Conservation (phyloP, 768 basidiomycete species). For the Mycena chlorophos region DNA sequence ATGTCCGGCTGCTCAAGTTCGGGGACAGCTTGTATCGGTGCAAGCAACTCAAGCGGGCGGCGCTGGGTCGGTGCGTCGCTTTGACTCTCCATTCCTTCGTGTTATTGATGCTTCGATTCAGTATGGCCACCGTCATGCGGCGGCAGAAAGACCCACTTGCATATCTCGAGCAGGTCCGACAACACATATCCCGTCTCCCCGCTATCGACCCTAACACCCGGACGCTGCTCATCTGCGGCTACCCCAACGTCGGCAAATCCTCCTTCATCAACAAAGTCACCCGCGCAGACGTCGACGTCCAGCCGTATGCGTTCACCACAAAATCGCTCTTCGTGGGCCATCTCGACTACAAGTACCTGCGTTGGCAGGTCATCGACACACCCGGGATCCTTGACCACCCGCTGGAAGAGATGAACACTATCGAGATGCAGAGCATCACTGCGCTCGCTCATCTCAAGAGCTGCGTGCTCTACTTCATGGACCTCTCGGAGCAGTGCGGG, state of each 20-base stretch:
- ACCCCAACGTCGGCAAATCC: conserved; percentile 99
- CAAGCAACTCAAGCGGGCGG: conserved; percentile 97
- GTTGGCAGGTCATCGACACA: conserved; percentile 99
- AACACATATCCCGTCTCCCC: conserved; percentile 98
- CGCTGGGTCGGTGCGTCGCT: conserved; percentile 85
- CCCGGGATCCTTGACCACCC: conserved; percentile 98
- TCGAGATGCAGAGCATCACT: conserved; percentile 99
- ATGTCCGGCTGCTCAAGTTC: conserved; percentile 94
- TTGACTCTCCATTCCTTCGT: not conserved
- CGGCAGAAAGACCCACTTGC: conserved; percentile 98
- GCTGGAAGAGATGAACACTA: conserved; percentile 99
- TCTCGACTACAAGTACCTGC: conserved; percentile 97
- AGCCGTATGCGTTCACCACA: conserved; percentile 99
- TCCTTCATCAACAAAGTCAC: conserved; percentile 99
- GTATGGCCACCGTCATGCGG: conserved; percentile 98
- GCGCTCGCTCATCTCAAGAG: conserved; percentile 94
- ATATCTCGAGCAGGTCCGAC: conserved; percentile 98
- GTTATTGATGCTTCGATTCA: conserved; percentile 29
- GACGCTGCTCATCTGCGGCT: conserved; percentile 96
- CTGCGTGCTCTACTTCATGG: conserved; percentile 98
- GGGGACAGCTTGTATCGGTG: conserved; percentile 97
- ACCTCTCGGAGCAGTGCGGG: conserved; percentile 96
- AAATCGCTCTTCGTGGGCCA: conserved; percentile 98
- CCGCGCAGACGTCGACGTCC: conserved; percentile 97
- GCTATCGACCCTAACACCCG: conserved; percentile 98